Percentiles rank a stretch among this genome's conserved stretches.
phyloP scores from a whole-genome alignment of 768 basidiomycete genomes.

The Chalciporus chontae region DNA sequence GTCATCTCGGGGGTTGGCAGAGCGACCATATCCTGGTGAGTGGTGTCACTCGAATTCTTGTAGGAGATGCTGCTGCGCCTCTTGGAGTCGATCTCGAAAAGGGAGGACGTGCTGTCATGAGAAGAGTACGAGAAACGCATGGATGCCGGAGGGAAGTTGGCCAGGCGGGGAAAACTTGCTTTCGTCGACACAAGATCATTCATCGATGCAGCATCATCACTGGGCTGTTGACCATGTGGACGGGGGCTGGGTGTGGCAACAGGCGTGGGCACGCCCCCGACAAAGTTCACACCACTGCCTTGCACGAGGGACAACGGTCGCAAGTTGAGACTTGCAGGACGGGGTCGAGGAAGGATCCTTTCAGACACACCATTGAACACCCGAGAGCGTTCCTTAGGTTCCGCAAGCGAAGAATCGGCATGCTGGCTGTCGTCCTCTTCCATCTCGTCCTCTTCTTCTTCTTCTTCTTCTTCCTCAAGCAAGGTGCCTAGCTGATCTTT shows the following conservation, averaged over 20 bases:
- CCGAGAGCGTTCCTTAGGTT: conserved; percentile 19
- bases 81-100: conserved; percentile 31
- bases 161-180: conserved; percentile 5
- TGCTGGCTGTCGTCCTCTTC: conserved; percentile 39
- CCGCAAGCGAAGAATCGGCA: conserved; percentile 15
- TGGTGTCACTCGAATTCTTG: conserved; percentile 45
- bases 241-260: conserved; percentile 49
- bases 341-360: conserved; percentile 48
- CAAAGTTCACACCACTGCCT: conserved; percentile 40
- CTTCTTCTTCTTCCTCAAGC: conserved; percentile 85
- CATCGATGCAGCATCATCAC: conserved; percentile 27
- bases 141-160: conserved; percentile 9
- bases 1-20: conserved; percentile 77
- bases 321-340: conserved; percentile 64
- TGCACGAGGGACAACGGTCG: conserved; percentile 71
- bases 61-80: conserved; percentile 76
- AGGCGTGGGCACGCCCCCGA: conserved; percentile 48
- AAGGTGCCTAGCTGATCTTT: conserved; percentile 79
- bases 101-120: conserved; percentile 22
- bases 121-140: conserved; percentile 27
- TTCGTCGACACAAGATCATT: neutral
- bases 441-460: conserved; percentile 81
- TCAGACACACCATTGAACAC: conserved; percentile 29
- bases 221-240: conserved; percentile 38
- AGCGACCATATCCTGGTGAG: conserved; percentile 37